Percentiles rank a stretch among this genome's conserved stretches.
These are phyloP conservation scores for Eimeria mitis DNA, from an alignment of 169 alveolate species.

Conservation along the genomic window DNA sequence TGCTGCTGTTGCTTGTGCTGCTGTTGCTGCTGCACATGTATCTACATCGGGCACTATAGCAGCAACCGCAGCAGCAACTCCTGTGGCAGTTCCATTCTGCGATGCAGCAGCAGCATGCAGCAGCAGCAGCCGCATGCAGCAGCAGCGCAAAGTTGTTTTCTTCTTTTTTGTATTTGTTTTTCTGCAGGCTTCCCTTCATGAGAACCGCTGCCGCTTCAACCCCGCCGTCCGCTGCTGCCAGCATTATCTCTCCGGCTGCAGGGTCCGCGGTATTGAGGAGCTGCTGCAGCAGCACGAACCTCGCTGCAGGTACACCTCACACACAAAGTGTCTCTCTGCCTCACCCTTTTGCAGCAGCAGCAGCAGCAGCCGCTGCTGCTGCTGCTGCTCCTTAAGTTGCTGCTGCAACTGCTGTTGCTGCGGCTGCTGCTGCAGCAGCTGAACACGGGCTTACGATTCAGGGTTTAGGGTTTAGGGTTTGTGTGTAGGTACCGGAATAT, in stretches of 20 bases:
- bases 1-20: background rate
- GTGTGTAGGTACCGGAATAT: slow-evolving; percentile 79
- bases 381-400: background rate
- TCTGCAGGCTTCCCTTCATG: slow-evolving; percentile 79
- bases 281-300: slow-evolving; percentile 79
- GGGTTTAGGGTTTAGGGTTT: background rate
- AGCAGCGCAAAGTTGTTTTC: background rate
- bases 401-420: background rate
- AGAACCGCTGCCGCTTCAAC: slow-evolving; percentile 82
- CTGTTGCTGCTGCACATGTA: slow-evolving; percentile 12
- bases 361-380: background rate
- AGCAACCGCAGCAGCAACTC: too few species aligned
- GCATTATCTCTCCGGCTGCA: slow-evolving; percentile 81
- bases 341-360: background rate
- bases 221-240: slow-evolving; percentile 80
- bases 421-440: background rate
- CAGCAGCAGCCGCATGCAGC: too few species aligned
- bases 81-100: too few species aligned
- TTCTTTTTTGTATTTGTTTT: background rate
- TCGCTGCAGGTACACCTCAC: slow-evolving; percentile 74
- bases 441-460: too few species aligned
- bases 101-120: too few species aligned
- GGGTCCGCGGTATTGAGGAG: slow-evolving; percentile 80
- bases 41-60: too few species aligned
- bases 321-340: too few species aligned